These are phyloP conservation scores for Phytopythium boreale DNA, from an alignment of 352 stramenopile species.

Conservation along the genomic window DNA sequence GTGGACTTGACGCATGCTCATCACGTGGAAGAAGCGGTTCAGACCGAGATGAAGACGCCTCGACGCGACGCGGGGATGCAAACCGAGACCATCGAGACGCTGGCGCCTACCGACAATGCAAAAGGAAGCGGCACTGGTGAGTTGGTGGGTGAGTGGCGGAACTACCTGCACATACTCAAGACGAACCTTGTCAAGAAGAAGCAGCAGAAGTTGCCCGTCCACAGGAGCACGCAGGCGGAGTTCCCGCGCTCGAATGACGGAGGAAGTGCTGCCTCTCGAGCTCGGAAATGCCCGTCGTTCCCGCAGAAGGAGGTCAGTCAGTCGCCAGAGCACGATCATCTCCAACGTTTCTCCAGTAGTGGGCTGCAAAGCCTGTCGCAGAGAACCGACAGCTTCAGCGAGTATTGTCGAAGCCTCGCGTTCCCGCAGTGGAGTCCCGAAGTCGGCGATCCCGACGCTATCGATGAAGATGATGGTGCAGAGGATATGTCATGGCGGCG, in stretches of 20 bases:
- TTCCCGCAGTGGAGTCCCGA: not conserved
- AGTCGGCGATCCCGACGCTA: not conserved
- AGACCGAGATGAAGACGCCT: conserved; percentile 2
- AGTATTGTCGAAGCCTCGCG: conserved; percentile 7
- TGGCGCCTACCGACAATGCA: not conserved
- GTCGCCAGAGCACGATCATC: not conserved
- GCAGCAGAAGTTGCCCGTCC: not conserved
- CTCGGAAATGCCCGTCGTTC: not conserved
- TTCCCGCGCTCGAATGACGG: not conserved
- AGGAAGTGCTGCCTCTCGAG: not conserved
- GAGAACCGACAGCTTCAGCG: conserved; percentile 5
- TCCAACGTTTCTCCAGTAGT: not conserved
- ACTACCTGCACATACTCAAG: conserved; percentile 4
- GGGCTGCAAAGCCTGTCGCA: not conserved
- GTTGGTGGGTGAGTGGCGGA: conserved; percentile 3
- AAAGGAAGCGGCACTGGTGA: not conserved
- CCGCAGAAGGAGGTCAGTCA: not conserved
- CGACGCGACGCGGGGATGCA: not conserved
- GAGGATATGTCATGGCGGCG: not conserved
- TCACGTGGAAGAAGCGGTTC: not conserved
- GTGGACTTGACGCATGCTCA: not conserved
- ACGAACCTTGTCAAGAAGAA: not conserved
- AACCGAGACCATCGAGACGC: not conserved
- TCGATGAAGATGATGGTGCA: not conserved
- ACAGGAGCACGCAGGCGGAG: conserved; percentile 6